These are phyloP conservation scores for Raphanus hybrid DNA, from an alignment of 441 rosid genomes.

Conservation along the genomic window DNA sequence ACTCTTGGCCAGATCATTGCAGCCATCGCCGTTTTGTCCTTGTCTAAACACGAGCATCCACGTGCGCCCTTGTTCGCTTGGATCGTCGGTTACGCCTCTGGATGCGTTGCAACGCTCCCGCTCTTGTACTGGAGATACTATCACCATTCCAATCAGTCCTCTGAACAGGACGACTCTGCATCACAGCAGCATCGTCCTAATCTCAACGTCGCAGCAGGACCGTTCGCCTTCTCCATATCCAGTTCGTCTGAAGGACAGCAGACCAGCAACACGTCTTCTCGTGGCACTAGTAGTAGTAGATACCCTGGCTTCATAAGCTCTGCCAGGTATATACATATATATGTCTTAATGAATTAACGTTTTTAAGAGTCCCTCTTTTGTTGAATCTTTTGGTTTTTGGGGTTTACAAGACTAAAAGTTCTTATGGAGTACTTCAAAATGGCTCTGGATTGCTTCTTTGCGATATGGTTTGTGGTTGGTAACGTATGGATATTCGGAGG, in stretches of 20 bases:
- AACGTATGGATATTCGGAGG: too few species aligned
- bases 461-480: too few species aligned
- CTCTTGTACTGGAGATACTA: slow-evolving; percentile 85
- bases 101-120: slow-evolving; percentile 91
- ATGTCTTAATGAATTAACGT: not conserved
- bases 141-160: slow-evolving; percentile 55
- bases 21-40: slow-evolving; percentile 71
- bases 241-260: slow-evolving; percentile 58
- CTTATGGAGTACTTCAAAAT: too few species aligned
- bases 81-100: slow-evolving; percentile 94
- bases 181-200: slow-evolving; percentile 61
- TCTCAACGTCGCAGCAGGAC: slow-evolving; percentile 68
- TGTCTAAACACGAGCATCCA: slow-evolving; percentile 80
- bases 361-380: too few species aligned
- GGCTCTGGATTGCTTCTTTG: too few species aligned
- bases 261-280: slow-evolving; percentile 39
- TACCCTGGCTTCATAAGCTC: slow-evolving; percentile 54
- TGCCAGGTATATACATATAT: slow-evolving; percentile 36
- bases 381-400: too few species aligned
- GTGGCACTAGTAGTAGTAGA: slow-evolving; percentile 38
- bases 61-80: slow-evolving; percentile 82
- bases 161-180: slow-evolving; percentile 56
- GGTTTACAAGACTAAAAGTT: too few species aligned
- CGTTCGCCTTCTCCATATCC: slow-evolving; percentile 73
- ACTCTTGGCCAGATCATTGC: slow-evolving; percentile 91